Percentiles rank a stretch among this genome's conserved stretches.
phyloP scores from a whole-genome alignment of 1,284 basidiomycete species.

The Wallemia mellicola region DNA sequence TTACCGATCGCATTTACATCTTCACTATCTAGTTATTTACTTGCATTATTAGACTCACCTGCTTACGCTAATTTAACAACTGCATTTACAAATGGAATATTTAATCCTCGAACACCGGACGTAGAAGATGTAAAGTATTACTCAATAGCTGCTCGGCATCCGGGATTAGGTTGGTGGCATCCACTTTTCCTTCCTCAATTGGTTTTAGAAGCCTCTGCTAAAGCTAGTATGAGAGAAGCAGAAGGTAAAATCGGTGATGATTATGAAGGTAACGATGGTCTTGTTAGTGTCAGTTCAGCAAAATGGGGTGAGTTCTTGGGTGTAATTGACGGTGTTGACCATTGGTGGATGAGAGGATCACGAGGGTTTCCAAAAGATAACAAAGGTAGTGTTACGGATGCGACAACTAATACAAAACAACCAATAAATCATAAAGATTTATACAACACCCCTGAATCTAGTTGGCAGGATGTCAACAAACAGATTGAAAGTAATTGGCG shows the following conservation, averaged over 20 bases:
- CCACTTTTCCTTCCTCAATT: constrained; percentile 91
- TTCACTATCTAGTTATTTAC: constrained; percentile 54
- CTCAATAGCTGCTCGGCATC: constrained; percentile 51
- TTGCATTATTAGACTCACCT: constrained; percentile 82
- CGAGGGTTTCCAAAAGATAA: constrained; percentile 18
- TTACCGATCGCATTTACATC: constrained; percentile 28
- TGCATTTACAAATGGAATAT: constrained; percentile 46
- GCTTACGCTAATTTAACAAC: constrained; percentile 89
- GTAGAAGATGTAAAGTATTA: constrained; percentile 65
- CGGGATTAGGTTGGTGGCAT: constrained; percentile 41
- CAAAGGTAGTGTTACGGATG: constrained; percentile 5
- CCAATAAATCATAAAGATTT: too few relatives aligned
- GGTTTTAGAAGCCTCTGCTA: constrained; percentile 40
- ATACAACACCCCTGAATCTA: background rate
- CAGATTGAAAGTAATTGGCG: background rate
- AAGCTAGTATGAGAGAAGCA: constrained; percentile 28
- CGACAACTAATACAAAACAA: constrained; percentile 4
- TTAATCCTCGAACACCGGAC: constrained; percentile 76
- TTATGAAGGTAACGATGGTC: constrained; percentile 74
- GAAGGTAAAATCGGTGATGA: constrained; percentile 15
- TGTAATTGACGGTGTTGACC: constrained; percentile 64
- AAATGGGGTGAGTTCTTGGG: constrained; percentile 30
- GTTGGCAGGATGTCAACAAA: background rate
- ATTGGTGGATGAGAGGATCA: constrained; percentile 80
- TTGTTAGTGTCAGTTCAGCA: constrained; percentile 43